phyloP scores from a whole-genome alignment of 306 rosid genomes.

The Trifolium fragiferum region DNA sequence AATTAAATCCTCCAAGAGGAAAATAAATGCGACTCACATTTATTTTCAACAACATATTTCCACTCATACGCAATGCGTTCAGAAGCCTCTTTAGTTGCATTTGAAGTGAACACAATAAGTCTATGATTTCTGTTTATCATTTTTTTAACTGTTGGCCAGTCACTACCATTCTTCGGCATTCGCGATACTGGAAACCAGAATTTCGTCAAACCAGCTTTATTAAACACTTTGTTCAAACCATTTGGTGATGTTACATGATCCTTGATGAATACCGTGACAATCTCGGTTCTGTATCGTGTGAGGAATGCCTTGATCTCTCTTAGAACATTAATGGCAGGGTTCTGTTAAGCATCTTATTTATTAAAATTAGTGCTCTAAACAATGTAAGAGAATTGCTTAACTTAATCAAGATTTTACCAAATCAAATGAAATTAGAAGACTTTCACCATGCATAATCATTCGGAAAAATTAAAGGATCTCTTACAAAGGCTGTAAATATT shows the following conservation, averaged over 20 bases:
- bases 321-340: slow-evolving; percentile 63
- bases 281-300: slow-evolving; percentile 57
- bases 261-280: slow-evolving; percentile 78
- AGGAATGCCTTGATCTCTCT: slow-evolving; percentile 57
- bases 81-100: slow-evolving; percentile 56
- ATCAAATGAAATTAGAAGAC: slow-evolving; percentile 8
- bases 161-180: slow-evolving; percentile 65
- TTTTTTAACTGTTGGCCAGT: slow-evolving; percentile 70
- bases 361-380: not conserved
- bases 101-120: slow-evolving; percentile 71
- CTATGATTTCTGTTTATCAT: slow-evolving; percentile 65
- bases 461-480: not conserved
- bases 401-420: not conserved
- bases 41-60: slow-evolving; percentile 63
- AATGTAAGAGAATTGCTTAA: not conserved
- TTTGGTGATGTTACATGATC: slow-evolving; percentile 65
- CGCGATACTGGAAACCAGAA: slow-evolving; percentile 58
- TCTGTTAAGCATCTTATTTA: slow-evolving; percentile 48
- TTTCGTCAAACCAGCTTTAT: slow-evolving; percentile 54
- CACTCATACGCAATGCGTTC: slow-evolving; percentile 64
- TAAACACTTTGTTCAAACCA: slow-evolving; percentile 67
- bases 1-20: not conserved
- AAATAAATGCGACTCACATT: slow-evolving; percentile 45
- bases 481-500: slow-evolving; percentile 43
- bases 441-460: not conserved